These are phyloP conservation scores for Aspergillus arachidicola DNA, from an alignment of 2,329 filamentous ascomycete genomes.

Conservation along the genomic window DNA sequence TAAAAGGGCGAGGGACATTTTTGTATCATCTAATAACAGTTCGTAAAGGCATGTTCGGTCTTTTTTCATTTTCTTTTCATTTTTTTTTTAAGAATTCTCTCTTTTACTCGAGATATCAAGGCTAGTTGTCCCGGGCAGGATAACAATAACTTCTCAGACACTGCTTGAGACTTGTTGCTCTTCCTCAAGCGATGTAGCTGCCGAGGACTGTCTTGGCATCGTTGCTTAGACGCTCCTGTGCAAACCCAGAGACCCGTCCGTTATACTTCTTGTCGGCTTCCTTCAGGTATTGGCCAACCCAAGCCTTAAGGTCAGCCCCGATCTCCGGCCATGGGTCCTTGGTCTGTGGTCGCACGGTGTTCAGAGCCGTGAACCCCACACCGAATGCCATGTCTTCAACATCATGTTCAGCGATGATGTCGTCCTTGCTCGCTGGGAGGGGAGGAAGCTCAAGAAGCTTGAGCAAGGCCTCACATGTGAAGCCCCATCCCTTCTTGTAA, in stretches of 20 bases:
- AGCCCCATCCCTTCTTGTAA: conserved; percentile 87
- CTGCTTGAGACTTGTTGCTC: not conserved
- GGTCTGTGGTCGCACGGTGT: conserved; percentile 76
- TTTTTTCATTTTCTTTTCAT: not conserved
- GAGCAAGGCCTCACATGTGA: conserved; percentile 85
- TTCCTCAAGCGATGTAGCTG: conserved; percentile 48
- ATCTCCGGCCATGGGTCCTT: conserved; percentile 87
- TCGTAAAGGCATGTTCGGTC: conserved; percentile 17
- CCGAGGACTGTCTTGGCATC: conserved; percentile 56
- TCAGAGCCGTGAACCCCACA: conserved; percentile 89
- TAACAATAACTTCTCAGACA: not conserved
- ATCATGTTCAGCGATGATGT: conserved; percentile 81
- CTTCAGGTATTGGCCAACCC: conserved; percentile 81
- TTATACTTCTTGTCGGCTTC: conserved; percentile 73
- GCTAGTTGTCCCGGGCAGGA: not conserved
- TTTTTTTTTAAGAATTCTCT: not conserved
- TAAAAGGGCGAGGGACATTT: not conserved
- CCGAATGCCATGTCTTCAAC: conserved; percentile 95
- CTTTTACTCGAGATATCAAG: not conserved
- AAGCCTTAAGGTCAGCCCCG: conserved; percentile 72
- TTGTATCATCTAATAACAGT: conserved; percentile 14
- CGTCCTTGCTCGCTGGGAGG: conserved; percentile 69
- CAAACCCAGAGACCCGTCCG: conserved; percentile 71
- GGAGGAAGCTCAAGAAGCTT: conserved; percentile 89
- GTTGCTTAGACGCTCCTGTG: conserved; percentile 68